Evolutionary conservation across 31 red algal genomes (phyloP), one percentile per base, ranked within the genome.

Genomic region (Porphyra umbilicalis): DNA sequence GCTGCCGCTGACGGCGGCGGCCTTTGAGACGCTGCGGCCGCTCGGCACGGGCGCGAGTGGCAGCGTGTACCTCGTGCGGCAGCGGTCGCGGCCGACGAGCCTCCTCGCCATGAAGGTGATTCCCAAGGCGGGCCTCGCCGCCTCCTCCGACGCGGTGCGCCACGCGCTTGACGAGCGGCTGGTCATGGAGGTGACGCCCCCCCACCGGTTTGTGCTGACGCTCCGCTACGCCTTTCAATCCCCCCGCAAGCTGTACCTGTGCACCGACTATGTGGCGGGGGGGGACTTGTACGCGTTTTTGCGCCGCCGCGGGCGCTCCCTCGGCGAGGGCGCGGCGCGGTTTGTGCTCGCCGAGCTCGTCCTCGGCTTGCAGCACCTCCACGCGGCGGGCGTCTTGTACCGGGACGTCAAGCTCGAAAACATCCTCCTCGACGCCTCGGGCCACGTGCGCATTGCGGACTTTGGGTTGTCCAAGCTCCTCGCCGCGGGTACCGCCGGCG

Each of bases 341-440:
- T 75, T 79, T 40, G 57, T 88, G 38, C 82, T 87, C 31, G 92
- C 89, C 0, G 92, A 94, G 76, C 44, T 88, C 10, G 33, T 92
- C 80, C 80, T 94, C 36, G 92, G 42, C 3, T 75, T 94, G 71
- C 85, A 94, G 76, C 84, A 94, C 76, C 35, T 87, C 13, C 92
- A 91, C 77, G 37, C 80, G 34, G 77, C 83, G 80, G 92, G 92
- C 14, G 86, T 84, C 36, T 38, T 94, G 34, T 94, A 92, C 46
- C 79, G 90, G 35, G 86, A 92, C 80, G 42, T 92, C 38, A 92
- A 90, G 79, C 87, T 85, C 35, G 90, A 84, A 38, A 92, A 92
- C 32, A 76, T 92, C 33, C 75, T 92, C 30, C 82, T 92, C 15
- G 76, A 89, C 33, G 37, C 36, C 20, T 6, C 35, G 11, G 90